Conservation (phyloP, 441 rosid genomes). For the Adansonia grandidieri region DNA sequence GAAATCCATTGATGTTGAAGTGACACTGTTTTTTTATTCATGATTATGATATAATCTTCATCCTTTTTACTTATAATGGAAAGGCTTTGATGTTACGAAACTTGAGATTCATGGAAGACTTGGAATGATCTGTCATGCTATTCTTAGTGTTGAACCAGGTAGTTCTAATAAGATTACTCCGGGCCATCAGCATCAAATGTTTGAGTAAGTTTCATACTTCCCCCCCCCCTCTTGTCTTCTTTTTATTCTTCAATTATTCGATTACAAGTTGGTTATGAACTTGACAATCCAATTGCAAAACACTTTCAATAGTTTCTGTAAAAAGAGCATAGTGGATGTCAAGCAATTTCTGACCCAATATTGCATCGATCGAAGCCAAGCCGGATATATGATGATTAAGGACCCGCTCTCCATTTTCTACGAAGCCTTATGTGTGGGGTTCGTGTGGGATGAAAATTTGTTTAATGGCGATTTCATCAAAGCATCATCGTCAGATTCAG, state of each 20-base stretch:
- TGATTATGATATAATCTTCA: background rate
- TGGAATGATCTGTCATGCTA: slow-evolving; percentile 68
- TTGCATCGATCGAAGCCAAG: slow-evolving; percentile 39
- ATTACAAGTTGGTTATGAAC: background rate
- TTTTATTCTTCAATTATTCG: background rate
- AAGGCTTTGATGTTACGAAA: slow-evolving; percentile 44
- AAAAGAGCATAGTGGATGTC: slow-evolving; percentile 45
- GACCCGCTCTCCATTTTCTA: slow-evolving; percentile 59
- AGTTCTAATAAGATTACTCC: background rate
- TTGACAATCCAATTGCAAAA: background rate
- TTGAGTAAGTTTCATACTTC: slow-evolving; percentile 43
- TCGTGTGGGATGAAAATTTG: slow-evolving; percentile 31
- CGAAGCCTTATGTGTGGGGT: slow-evolving; percentile 51
- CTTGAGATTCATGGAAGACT: slow-evolving; percentile 69
- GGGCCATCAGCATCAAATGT: slow-evolving; percentile 36
- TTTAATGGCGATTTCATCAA: background rate
- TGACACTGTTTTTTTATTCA: background rate
- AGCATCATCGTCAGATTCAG: background rate
- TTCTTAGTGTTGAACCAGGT: slow-evolving; percentile 39
- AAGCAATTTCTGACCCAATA: slow-evolving; percentile 54
- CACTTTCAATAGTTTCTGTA: slow-evolving; percentile 42
- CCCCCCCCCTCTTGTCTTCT: background rate
- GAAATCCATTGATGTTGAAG: background rate
- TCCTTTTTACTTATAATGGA: background rate
- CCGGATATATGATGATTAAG: slow-evolving; percentile 44